Conservation (phyloP, 78 protist species). For the Dictyostelium firmibasis region DNA sequence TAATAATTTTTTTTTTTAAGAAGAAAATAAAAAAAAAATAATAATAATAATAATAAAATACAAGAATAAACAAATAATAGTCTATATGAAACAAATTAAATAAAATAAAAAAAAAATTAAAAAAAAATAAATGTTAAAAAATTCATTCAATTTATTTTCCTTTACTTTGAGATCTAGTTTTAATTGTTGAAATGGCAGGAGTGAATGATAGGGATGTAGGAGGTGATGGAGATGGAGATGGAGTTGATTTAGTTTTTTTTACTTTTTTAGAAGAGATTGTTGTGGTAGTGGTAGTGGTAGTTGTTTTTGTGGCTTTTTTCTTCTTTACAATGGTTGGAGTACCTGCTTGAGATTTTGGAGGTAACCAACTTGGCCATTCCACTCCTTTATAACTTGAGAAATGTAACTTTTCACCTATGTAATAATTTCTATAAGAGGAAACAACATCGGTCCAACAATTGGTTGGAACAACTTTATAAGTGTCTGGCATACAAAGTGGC, state of each 20-base stretch:
- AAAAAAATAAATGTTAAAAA: background rate
- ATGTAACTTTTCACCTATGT: slow-evolving; percentile 23
- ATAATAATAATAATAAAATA: background rate
- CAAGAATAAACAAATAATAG: background rate
- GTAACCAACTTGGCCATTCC: slow-evolving; percentile 49
- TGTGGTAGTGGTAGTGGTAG: background rate
- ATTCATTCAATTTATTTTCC: background rate
- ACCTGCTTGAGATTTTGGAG: background rate
- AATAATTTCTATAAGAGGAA: slow-evolving; percentile 13
- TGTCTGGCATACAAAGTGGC: slow-evolving; percentile 50
- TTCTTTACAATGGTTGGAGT: background rate
- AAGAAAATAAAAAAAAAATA: background rate
- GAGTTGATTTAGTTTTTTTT: background rate
- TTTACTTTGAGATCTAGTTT: background rate
- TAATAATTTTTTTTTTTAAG: background rate
- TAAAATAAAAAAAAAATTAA: background rate
- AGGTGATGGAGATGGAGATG: background rate
- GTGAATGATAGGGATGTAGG: background rate
- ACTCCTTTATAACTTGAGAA: slow-evolving; percentile 25
- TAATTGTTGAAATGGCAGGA: background rate
- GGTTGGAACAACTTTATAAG: slow-evolving; percentile 5
- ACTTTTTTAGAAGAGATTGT: background rate
- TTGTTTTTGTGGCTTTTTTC: background rate
- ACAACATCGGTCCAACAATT: slow-evolving; percentile 25
- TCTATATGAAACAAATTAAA: background rate